A percentile compares a stretch with the other conserved stretches of the same genome.
Evolutionary conservation across 805 yeast species (phyloP).

Genomic region (Jamesozyma hellenica): DNA sequence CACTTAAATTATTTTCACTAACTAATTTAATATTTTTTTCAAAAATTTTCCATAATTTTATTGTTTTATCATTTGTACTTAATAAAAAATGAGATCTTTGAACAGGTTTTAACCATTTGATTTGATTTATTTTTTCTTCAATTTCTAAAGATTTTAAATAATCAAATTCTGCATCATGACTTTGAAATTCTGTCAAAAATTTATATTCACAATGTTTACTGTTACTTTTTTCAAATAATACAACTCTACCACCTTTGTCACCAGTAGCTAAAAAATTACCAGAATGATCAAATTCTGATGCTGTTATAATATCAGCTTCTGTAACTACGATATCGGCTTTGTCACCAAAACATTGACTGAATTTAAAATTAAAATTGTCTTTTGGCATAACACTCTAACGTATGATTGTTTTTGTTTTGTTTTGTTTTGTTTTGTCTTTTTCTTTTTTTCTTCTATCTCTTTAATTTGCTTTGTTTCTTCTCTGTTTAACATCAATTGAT

Average conservation of each 20-base stretch:
- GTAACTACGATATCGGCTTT: slow-evolving; percentile 95
- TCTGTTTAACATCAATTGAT: too few relatives aligned
- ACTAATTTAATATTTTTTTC: slow-evolving; percentile 89
- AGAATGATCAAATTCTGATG: slow-evolving; percentile 90
- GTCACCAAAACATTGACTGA: slow-evolving; percentile 97
- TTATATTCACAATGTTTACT: slow-evolving; percentile 79
- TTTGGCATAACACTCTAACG: slow-evolving; percentile 27
- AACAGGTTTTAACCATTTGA: slow-evolving; percentile 83
- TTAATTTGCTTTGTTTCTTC: too few relatives aligned
- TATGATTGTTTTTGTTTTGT: too few relatives aligned
- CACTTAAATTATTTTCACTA: slow-evolving; percentile 75
- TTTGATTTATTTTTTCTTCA: slow-evolving; percentile 95
- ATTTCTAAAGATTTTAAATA: slow-evolving; percentile 91
- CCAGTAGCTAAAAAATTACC: slow-evolving; percentile 97
- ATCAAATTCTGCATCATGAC: slow-evolving; percentile 98
- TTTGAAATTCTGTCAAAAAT: slow-evolving; percentile 93
- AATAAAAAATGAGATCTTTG: slow-evolving; percentile 85
- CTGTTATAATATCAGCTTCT: slow-evolving; percentile 93
- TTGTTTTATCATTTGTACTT: slow-evolving; percentile 95
- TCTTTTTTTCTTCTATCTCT: too few relatives aligned
- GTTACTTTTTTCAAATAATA: slow-evolving; percentile 80
- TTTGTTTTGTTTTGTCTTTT: too few relatives aligned
- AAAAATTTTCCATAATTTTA: slow-evolving; percentile 91
- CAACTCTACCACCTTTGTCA: slow-evolving; percentile 97
- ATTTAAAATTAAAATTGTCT: slow-evolving; percentile 42